Conservation (phyloP, 192 early-diverging fungal species). For the Allomyces macrogynus region DNA sequence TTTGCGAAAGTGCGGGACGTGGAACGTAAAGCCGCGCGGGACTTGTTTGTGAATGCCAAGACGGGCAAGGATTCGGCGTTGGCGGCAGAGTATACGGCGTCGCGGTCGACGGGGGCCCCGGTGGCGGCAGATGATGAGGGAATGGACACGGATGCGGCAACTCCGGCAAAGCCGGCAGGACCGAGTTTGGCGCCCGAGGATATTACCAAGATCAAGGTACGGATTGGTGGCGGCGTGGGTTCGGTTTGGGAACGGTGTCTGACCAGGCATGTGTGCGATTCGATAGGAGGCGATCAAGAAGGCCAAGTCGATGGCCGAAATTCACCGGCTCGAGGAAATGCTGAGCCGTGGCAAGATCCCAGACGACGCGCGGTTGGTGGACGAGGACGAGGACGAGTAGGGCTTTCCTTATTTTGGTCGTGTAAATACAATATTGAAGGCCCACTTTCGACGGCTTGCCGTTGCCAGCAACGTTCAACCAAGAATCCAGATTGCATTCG, state of each 20-base stretch:
- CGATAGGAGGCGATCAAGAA: background rate
- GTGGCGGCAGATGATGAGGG: background rate
- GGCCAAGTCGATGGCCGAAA: background rate
- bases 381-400: too few relatives aligned
- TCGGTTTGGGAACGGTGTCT: background rate
- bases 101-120: background rate
- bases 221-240: background rate
- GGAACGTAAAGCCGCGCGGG: background rate
- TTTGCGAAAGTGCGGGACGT: constrained; percentile 52
- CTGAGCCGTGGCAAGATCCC: background rate
- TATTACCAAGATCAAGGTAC: background rate
- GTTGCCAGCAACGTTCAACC: too few relatives aligned
- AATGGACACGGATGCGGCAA: background rate
- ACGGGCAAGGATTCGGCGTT: too few relatives aligned
- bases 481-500: too few relatives aligned
- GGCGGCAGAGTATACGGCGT: background rate
- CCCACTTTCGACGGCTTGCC: too few relatives aligned
- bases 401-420: too few relatives aligned
- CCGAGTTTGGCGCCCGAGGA: background rate
- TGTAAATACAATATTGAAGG: too few relatives aligned
- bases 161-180: background rate
- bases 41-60: too few relatives aligned
- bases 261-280: background rate
- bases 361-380: too few relatives aligned
- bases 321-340: background rate